Percentiles rank a stretch among this genome's conserved stretches.
Evolutionary conservation across 495 filamentous ascomycete genomes (phyloP).

Genomic region (Aspergillus sparsus): DNA sequence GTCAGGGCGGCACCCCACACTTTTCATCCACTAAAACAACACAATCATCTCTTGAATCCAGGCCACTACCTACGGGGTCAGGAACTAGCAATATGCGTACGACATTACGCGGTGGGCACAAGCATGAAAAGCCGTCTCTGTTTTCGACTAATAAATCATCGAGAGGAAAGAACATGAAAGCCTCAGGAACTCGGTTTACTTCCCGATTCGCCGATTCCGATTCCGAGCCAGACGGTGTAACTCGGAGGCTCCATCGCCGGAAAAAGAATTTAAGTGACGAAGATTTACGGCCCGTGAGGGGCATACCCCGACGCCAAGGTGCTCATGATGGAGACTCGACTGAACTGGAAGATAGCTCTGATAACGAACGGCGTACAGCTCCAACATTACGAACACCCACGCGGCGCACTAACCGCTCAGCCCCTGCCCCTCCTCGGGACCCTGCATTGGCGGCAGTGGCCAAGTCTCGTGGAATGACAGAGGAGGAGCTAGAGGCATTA

Average conservation of each 20-base stretch:
- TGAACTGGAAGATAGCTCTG: conserved; percentile 66
- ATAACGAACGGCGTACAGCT: conserved; percentile 35
- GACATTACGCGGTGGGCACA: conserved; percentile 47
- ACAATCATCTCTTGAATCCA: conserved; percentile 30
- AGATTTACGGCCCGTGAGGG: conserved; percentile 64
- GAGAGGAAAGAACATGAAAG: conserved; percentile 37
- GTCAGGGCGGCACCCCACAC: conserved; percentile 26
- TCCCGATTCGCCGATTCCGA: conserved; percentile 69
- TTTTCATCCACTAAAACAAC: conserved; percentile 33
- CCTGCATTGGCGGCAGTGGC: conserved; percentile 44
- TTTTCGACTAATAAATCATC: conserved; percentile 50
- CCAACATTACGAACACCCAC: conserved; percentile 17
- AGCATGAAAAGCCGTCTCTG: conserved; percentile 44
- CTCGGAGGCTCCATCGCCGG: conserved; percentile 59
- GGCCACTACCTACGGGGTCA: conserved; percentile 38
- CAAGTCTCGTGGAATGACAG: conserved; percentile 45
- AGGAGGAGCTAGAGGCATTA: conserved; percentile 42
- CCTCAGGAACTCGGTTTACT: conserved; percentile 19
- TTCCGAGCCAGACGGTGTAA: conserved; percentile 60
- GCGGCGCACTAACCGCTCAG: conserved; percentile 8
- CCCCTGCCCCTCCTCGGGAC: conserved; percentile 22
- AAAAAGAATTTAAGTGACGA: conserved; percentile 85
- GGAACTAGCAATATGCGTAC: conserved; percentile 45
- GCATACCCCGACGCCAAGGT: conserved; percentile 58
- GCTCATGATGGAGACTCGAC: conserved; percentile 64